These are phyloP conservation scores for Fusarium sambucinum DNA, from an alignment of 2,329 filamentous ascomycete species.

Conservation along the genomic window DNA sequence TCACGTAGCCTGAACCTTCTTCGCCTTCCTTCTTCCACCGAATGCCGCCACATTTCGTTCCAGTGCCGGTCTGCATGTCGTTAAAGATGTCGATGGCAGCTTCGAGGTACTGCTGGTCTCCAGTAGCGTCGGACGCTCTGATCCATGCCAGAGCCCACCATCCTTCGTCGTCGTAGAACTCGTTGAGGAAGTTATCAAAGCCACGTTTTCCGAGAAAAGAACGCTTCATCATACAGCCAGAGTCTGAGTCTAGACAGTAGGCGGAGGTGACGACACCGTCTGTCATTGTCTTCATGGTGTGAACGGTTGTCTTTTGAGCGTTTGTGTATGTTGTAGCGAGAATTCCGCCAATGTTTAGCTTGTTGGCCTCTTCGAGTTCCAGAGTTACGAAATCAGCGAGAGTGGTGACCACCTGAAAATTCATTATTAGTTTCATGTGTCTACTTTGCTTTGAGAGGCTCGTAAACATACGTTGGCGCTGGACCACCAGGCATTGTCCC, in stretches of 20 bases:
- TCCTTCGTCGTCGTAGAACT: conserved; percentile 71
- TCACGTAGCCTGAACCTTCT: conserved; percentile 56
- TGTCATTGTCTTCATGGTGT: conserved; percentile 55
- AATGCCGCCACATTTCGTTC: conserved; percentile 64
- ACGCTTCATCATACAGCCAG: conserved; percentile 51
- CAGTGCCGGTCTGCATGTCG: conserved; percentile 65
- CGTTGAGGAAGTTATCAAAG: conserved; percentile 61
- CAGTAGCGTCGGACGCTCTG: conserved; percentile 66
- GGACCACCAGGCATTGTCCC: conserved; percentile 79
- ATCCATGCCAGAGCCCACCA: conserved; percentile 74
- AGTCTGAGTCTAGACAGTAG: conserved; percentile 51
- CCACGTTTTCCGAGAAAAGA: conserved; percentile 52
- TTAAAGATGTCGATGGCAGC: conserved; percentile 66
- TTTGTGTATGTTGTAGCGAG: conserved; percentile 61
- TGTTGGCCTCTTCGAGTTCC: conserved; percentile 51
- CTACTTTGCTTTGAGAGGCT: not conserved
- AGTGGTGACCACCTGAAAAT: conserved; percentile 62
- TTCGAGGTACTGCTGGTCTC: conserved; percentile 64
- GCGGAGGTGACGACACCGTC: conserved; percentile 55
- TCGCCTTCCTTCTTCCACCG: conserved; percentile 67
- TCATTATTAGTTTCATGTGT: conserved; percentile 9
- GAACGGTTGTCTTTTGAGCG: conserved; percentile 57
- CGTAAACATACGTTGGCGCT: conserved; percentile 65
- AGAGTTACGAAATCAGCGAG: conserved; percentile 66
- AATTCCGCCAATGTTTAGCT: conserved; percentile 55